Evolutionary conservation across 345 rosid species (phyloP).

Genomic region (Lepidium africanum): DNA sequence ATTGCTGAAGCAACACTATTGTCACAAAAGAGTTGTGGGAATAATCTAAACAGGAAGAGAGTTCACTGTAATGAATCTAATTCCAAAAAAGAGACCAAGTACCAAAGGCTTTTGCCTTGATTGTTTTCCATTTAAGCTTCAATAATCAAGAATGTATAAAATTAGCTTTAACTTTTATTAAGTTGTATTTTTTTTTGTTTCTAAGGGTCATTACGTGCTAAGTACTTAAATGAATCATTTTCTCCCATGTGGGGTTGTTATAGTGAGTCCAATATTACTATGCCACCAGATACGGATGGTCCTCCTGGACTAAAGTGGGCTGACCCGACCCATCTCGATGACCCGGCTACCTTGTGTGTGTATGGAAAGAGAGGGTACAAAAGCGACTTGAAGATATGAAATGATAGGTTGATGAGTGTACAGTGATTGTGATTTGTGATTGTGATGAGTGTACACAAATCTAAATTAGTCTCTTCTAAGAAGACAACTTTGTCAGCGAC

Average conservation of each 20-base stretch:
- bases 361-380: too few relatives aligned
- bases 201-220: background rate
- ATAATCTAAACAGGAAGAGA: slow-evolving; percentile 55
- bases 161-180: background rate
- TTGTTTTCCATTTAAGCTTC: slow-evolving; percentile 6
- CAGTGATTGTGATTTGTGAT: slow-evolving; percentile 33
- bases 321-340: too few relatives aligned
- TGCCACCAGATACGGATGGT: too few relatives aligned
- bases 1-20: slow-evolving; percentile 47
- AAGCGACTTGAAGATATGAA: background rate
- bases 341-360: too few relatives aligned
- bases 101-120: slow-evolving; percentile 58
- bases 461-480: background rate
- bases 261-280: too few relatives aligned
- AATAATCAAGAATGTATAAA: slow-evolving; percentile 6
- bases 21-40: slow-evolving; percentile 36
- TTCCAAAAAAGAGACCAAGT: slow-evolving; percentile 42
- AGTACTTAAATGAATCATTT: background rate
- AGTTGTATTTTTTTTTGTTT: background rate
- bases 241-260: background rate
- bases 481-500: slow-evolving; percentile 15
- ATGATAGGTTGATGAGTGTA: slow-evolving; percentile 24
- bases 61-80: slow-evolving; percentile 43
- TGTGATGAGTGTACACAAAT: slow-evolving; percentile 7
- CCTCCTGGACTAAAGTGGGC: too few relatives aligned